These are phyloP conservation scores for Candida succiphila DNA, from an alignment of 805 yeast genomes.

Conservation along the genomic window DNA sequence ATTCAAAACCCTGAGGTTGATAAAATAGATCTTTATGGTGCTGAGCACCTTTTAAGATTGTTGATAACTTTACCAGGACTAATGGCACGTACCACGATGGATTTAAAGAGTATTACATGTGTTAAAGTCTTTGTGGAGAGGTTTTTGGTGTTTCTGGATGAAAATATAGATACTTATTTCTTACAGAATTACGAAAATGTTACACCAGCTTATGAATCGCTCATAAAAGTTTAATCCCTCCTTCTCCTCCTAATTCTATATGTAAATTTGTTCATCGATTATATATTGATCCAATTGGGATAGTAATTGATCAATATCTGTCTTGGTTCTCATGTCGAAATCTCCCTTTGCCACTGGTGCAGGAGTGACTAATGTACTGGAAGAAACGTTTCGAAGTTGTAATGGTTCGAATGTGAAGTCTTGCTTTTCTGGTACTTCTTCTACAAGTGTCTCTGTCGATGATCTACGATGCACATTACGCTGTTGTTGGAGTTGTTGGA, in stretches of 20 bases:
- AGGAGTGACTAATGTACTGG: neutral
- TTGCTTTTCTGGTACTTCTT: neutral
- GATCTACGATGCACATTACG: neutral
- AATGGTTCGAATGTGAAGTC: neutral
- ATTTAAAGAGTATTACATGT: conserved; percentile 52
- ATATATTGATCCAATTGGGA: conserved; percentile 7
- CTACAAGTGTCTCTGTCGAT: neutral
- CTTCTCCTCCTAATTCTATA: no score
- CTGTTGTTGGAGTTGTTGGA: neutral
- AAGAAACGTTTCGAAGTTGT: neutral
- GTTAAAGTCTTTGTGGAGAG: conserved; percentile 45
- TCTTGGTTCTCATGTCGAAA: neutral
- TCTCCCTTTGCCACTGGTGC: neutral
- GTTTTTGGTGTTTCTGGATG: conserved; percentile 42
- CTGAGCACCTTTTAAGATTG: conserved; percentile 72
- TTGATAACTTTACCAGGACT: conserved; percentile 75
- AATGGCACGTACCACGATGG: conserved; percentile 74
- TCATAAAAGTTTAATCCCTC: conserved; percentile 12
- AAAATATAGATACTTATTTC: conserved; percentile 27
- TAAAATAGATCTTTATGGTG: conserved; percentile 46
- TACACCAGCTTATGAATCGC: conserved; percentile 36
- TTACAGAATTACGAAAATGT: conserved; percentile 37
- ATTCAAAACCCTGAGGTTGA: conserved; percentile 13
- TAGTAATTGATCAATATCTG: conserved; percentile 7
- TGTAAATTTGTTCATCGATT: conserved; percentile 10